Evolutionary conservation across 1,284 basidiomycete genomes (phyloP).

Genomic region (Melanopsichium pennsylvanicum): DNA sequence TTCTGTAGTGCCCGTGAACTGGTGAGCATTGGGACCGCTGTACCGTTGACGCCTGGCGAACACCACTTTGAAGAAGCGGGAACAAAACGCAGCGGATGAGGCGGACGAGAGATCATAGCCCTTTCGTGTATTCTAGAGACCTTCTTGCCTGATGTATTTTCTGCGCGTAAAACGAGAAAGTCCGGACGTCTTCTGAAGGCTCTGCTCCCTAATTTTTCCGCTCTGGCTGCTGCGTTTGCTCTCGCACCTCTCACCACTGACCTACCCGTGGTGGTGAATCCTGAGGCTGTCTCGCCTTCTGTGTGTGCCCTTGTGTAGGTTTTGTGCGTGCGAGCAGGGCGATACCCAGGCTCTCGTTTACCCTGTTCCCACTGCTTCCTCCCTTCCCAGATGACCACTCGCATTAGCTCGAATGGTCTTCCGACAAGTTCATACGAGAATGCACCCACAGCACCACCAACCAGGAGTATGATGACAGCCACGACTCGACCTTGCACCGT

Average conservation of each 20-base stretch:
- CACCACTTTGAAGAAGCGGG: background rate
- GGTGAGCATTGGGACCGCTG: constrained; percentile 19
- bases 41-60: background rate
- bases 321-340: background rate
- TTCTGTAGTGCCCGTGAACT: constrained; percentile 10
- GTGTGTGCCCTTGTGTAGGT: background rate
- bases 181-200: constrained; percentile 7
- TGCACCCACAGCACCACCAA: constrained; percentile 61
- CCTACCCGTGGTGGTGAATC: constrained; percentile 14
- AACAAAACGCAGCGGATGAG: constrained; percentile 26
- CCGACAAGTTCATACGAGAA: constrained; percentile 62
- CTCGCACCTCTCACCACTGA: constrained; percentile 26
- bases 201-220: constrained; percentile 8
- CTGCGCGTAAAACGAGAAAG: constrained; percentile 24
- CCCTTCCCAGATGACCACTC: constrained; percentile 65
- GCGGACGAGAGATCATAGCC: constrained; percentile 22
- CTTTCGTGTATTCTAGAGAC: constrained; percentile 23
- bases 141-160: constrained; percentile 14
- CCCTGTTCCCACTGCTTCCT: constrained; percentile 57
- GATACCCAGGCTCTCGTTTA: constrained; percentile 38
- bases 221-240: constrained; percentile 4
- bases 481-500: constrained; percentile 55
- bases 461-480: constrained; percentile 54
- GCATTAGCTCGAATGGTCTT: constrained; percentile 65
- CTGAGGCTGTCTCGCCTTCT: constrained; percentile 1